These are phyloP conservation scores for Phytopythium chamaehyphon DNA, from an alignment of 352 stramenopile species.

Conservation along the genomic window DNA sequence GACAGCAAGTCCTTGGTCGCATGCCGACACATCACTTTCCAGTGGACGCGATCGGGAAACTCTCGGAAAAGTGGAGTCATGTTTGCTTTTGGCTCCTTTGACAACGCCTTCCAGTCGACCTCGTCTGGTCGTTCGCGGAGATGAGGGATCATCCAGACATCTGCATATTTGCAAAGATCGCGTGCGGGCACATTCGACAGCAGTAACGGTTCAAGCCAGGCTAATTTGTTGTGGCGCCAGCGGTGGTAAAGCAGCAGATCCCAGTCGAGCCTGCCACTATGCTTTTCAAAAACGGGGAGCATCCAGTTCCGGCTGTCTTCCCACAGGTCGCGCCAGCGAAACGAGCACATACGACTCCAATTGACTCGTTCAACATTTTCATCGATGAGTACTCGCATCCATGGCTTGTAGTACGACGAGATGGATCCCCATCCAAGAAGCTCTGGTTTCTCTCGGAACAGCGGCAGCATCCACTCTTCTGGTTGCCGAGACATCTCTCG, in stretches of 20 bases:
- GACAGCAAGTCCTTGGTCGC: neutral
- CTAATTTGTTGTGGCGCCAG: too few relatives aligned
- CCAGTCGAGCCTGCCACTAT: neutral
- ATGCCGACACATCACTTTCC: neutral
- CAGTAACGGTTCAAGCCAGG: too few relatives aligned
- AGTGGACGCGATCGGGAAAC: neutral
- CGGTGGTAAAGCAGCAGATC: neutral
- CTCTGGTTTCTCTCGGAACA: neutral
- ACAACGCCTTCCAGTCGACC: neutral
- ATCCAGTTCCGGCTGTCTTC: neutral
- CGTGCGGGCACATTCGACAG: too few relatives aligned
- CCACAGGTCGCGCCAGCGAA: too few relatives aligned
- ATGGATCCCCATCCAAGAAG: too few relatives aligned
- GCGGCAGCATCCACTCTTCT: neutral
- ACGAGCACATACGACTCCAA: too few relatives aligned
- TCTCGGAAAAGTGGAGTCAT: neutral
- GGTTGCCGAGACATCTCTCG: neutral
- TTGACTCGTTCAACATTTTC: too few relatives aligned
- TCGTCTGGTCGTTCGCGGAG: neutral
- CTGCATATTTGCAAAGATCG: too few relatives aligned
- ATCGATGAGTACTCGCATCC: too few relatives aligned
- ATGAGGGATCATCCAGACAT: neutral
- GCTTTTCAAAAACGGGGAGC: neutral
- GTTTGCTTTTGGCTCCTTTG: neutral
- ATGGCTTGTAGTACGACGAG: too few relatives aligned